Conservation (phyloP, 352 stramenopile genomes). For the Globisporangium viniferum region DNA sequence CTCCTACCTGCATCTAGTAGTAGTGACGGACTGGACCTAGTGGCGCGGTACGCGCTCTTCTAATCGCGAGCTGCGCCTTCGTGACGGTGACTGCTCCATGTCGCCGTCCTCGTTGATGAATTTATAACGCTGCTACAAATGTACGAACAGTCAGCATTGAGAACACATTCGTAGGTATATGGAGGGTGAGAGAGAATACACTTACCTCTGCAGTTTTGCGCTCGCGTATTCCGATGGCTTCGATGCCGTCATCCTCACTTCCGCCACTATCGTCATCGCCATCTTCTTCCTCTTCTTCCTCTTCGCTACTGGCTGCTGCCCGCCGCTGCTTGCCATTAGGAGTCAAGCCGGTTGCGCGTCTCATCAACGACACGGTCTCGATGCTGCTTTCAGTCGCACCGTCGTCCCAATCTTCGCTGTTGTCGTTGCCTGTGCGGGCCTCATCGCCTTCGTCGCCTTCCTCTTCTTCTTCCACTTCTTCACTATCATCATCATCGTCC, state of each 20-base stretch:
- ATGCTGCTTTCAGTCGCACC: conserved; percentile 17
- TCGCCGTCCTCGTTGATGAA: conserved; percentile 13
- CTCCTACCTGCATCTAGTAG: neutral
- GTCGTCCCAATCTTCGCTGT: conserved; percentile 24
- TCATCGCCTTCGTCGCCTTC: conserved; percentile 9
- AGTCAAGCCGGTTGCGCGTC: conserved; percentile 2
- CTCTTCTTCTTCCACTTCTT: conserved; percentile 10
- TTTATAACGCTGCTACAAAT: conserved; percentile 1
- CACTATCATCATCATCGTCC: conserved; percentile 8
- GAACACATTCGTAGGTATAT: neutral
- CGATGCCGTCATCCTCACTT: neutral
- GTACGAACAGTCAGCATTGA: neutral
- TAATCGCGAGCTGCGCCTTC: conserved; percentile 14
- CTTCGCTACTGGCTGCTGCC: conserved; percentile 1
- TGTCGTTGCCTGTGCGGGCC: conserved; percentile 4
- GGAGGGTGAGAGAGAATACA: neutral
- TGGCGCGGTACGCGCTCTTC: neutral
- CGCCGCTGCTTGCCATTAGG: conserved; percentile 4
- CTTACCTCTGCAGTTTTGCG: neutral
- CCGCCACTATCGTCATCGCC: neutral
- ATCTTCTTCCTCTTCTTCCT: conserved; percentile 4
- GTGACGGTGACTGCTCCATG: conserved; percentile 3
- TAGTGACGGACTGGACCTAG: neutral
- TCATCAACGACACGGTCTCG: conserved; percentile 19
- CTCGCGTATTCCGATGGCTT: neutral